Percentiles rank a stretch among this genome's conserved stretches.
These are phyloP conservation scores for Raffaelea arxii DNA, from an alignment of 2,329 filamentous ascomycete genomes.

Conservation along the genomic window DNA sequence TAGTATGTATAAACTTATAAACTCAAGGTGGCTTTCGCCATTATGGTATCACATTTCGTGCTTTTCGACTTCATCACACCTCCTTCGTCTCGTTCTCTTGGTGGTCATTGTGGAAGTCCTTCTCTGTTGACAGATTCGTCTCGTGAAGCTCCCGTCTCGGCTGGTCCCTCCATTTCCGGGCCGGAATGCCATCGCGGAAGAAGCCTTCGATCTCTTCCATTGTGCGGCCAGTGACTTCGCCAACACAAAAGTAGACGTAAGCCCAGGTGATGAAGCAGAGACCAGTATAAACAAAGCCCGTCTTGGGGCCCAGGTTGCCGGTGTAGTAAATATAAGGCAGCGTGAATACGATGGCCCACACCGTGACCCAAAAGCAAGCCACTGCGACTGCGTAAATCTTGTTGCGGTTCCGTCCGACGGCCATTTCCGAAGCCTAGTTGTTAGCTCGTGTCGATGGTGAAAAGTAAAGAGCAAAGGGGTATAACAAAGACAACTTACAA, in stretches of 20 bases:
- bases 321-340: conserved; percentile 3
- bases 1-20: no score
- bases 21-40: no score
- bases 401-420: conserved; percentile 36
- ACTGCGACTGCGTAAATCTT: conserved; percentile 34
- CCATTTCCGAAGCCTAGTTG: conserved; percentile 29
- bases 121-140: no score
- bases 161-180: neutral
- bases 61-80: no score
- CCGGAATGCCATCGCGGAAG: conserved; percentile 1
- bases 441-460: neutral
- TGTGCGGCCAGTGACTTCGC: conserved; percentile 1
- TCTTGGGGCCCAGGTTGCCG: conserved; percentile 1
- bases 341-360: conserved; percentile 24
- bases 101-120: no score
- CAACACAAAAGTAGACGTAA: conserved; percentile 3
- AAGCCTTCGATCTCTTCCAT: conserved; percentile 2
- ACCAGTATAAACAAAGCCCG: conserved; percentile 1
- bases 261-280: neutral
- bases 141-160: neutral
- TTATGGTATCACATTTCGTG: no score
- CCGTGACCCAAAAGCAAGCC: conserved; percentile 31
- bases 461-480: no score
- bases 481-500: conserved; percentile 15
- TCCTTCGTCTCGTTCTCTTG: no score